Base-by-base conservation (phyloP, 2,329 filamentous ascomycete genomes). In the Aschersonia sp. region DNA sequence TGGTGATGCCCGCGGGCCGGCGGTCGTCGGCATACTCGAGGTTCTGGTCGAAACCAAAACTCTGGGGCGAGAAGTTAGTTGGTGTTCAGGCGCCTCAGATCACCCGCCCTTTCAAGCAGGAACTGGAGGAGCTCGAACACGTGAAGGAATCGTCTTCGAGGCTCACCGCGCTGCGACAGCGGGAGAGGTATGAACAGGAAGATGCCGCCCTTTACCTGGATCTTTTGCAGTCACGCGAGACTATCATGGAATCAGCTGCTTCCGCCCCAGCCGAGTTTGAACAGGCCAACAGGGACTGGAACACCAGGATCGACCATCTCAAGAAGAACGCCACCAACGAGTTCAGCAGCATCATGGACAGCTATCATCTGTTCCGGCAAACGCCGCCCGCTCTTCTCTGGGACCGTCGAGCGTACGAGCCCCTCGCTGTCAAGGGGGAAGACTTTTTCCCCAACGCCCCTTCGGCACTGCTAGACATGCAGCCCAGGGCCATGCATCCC, bases 401-500 rank as follows among this genome's bases (percentile, higher is more conserved):
- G 78, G 87, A 94, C 61, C 71, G 75, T 1, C 79, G 88, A 12
- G 65, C 69, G 2, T 79, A 78, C 56, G 86, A 94, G 56, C 84
- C 87, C 0, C 68, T 95, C 12, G 62, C 68, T 30, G 73, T 77
- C 3, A 51, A 68, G 5, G 46, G 63, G 0, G 57, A 72, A 1
- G 88, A 94, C 53, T 82, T 87, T 56, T 86, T 72, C 60, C 87
- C 86, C 1, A 68, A 72, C 30, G 62, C 70, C 7, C 65, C 70
- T 6, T 68, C 78, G 48, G 64, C 68, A 9, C 73, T 90, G 4
- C 60, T 88, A 12, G 84, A 88, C 59, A 68, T 87, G 50, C 75
- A 81, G 53, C 84, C 85, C 4, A 72, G 73, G 53, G 58, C 68
- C 3, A 63, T 72, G 51, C 68, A 71, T 54, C 68, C 66, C 1